These are phyloP conservation scores for Laetiporus sulphureus DNA, from an alignment of 1,284 basidiomycete species.

Conservation along the genomic window DNA sequence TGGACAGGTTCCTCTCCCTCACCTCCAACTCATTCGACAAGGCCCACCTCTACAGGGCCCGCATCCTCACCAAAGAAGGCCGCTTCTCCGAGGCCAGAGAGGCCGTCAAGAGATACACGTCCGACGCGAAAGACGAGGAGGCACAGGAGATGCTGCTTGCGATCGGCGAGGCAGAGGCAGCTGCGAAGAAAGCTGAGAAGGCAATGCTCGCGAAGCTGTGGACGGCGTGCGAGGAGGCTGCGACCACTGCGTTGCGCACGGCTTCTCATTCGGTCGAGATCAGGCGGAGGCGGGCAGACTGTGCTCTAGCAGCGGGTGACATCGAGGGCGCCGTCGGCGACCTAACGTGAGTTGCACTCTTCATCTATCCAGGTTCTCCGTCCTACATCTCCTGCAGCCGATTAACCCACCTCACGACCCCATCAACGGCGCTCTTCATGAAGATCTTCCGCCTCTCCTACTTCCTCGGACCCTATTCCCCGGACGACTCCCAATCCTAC, in stretches of 20 bases:
- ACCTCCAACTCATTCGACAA: slow-evolving; percentile 72
- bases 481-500: slow-evolving; percentile 26
- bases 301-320: slow-evolving; percentile 73
- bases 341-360: slow-evolving; percentile 57
- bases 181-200: slow-evolving; percentile 51
- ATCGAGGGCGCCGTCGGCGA: slow-evolving; percentile 81
- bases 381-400: slow-evolving; percentile 45
- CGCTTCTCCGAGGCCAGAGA: slow-evolving; percentile 57
- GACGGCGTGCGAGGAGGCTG: slow-evolving; percentile 73
- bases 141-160: slow-evolving; percentile 52
- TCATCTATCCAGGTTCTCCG: neutral
- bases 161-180: slow-evolving; percentile 52
- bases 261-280: slow-evolving; percentile 68
- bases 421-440: slow-evolving; percentile 61
- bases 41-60: slow-evolving; percentile 82
- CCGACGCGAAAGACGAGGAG: slow-evolving; percentile 42
- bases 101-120: slow-evolving; percentile 50
- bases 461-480: slow-evolving; percentile 64
- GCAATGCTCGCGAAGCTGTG: slow-evolving; percentile 62
- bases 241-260: slow-evolving; percentile 62
- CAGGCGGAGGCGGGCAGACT: slow-evolving; percentile 71
- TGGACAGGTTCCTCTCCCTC: slow-evolving; percentile 77
- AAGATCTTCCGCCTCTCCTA: slow-evolving; percentile 77
- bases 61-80: slow-evolving; percentile 75
- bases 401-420: slow-evolving; percentile 65